A percentile compares a stretch with the other conserved stretches of the same genome.
Evolutionary conservation across 2,329 filamentous ascomycete species (phyloP).

Genomic region (Macrophomina tecta): DNA sequence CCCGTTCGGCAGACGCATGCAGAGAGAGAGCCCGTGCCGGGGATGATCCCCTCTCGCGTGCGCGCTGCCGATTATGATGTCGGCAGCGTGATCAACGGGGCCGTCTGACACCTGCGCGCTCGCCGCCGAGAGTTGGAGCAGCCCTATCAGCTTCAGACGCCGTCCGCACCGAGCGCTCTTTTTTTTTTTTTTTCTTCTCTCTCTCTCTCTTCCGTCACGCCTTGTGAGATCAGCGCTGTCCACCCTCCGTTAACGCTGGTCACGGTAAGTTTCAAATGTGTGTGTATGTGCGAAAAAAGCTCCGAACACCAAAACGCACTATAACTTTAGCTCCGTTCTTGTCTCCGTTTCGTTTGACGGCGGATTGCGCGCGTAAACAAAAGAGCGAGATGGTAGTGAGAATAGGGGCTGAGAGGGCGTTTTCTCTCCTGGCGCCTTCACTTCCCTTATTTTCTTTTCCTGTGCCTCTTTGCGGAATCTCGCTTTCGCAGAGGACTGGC

Average conservation of each 20-base stretch:
- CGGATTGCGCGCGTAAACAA: conserved; percentile 1
- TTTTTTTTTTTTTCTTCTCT: too few relatives aligned
- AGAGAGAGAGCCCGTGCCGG: background rate
- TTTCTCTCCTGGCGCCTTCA: too few relatives aligned
- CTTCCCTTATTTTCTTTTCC: too few relatives aligned
- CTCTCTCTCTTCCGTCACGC: too few relatives aligned
- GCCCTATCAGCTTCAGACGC: conserved; percentile 14
- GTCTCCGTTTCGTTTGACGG: background rate
- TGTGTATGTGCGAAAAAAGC: background rate
- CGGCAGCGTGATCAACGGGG: conserved; percentile 15
- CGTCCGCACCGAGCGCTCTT: conserved; percentile 7
- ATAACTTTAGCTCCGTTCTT: background rate
- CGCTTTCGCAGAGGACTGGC: background rate
- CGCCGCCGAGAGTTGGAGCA: background rate
- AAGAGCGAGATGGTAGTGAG: background rate
- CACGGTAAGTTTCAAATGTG: background rate
- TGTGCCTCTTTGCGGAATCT: background rate
- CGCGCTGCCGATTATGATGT: conserved; percentile 16
- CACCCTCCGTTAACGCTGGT: background rate
- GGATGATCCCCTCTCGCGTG: background rate
- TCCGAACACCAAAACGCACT: background rate
- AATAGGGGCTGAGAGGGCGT: background rate
- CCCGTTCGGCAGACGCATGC: background rate
- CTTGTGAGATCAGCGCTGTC: background rate
- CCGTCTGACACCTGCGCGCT: background rate